phyloP scores from a whole-genome alignment of 192 early-diverging fungal genomes.

The Coemansia sp. region DNA sequence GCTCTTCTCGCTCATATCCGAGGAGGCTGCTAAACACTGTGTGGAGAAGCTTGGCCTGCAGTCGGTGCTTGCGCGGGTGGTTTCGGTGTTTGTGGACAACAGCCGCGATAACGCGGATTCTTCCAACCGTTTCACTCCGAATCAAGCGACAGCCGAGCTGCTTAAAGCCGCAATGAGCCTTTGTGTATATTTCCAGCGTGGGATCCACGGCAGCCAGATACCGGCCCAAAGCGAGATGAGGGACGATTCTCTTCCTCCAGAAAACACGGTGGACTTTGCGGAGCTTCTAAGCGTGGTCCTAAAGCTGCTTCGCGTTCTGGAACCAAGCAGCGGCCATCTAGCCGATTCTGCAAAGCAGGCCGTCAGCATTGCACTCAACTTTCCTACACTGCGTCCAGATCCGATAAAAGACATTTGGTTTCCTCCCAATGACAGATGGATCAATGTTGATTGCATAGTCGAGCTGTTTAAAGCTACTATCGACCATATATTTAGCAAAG shows the following conservation, averaged over 20 bases:
- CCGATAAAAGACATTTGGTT: constrained; percentile 26
- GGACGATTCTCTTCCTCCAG: constrained; percentile 29
- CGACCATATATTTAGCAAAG: constrained; percentile 1
- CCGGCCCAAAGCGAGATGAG: background rate
- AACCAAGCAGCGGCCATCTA: constrained; percentile 18
- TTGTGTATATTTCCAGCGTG: constrained; percentile 23
- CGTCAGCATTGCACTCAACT: constrained; percentile 33
- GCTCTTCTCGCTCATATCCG: constrained; percentile 23
- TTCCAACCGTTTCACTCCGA: constrained; percentile 19
- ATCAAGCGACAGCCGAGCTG: constrained; percentile 35
- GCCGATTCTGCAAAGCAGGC: constrained; percentile 36
- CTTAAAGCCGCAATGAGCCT: constrained; percentile 46
- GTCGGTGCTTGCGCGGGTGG: constrained; percentile 11
- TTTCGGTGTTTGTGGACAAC: constrained; percentile 5
- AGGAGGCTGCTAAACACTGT: constrained; percentile 10
- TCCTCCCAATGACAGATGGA: constrained; percentile 15
- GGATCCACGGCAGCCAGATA: background rate
- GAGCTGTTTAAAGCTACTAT: constrained; percentile 14
- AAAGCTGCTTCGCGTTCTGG: constrained; percentile 8
- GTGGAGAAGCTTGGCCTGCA: constrained; percentile 27
- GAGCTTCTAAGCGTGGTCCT: constrained; percentile 23
- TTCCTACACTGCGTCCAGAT: constrained; percentile 23
- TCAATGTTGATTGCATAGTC: constrained; percentile 15
- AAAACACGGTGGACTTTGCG: constrained; percentile 21
- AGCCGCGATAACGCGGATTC: background rate